Percentiles rank a stretch among this genome's conserved stretches.
phyloP scores from a whole-genome alignment of 768 basidiomycete genomes.

The Obba rivulosa region DNA sequence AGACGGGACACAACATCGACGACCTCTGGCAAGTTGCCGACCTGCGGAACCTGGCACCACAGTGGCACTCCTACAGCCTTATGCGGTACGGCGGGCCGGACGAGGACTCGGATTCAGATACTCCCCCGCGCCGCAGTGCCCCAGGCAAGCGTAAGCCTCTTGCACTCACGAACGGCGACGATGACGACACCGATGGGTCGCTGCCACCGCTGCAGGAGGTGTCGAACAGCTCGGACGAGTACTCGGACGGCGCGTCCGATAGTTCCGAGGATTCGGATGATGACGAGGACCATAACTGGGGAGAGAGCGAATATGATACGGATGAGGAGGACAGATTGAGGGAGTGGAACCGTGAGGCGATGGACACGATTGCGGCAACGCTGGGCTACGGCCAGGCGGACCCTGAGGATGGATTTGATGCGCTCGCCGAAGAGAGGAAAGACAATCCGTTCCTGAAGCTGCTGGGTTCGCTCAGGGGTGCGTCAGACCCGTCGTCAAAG shows the following conservation, averaged over 20 bases:
- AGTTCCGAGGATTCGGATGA: slow-evolving; percentile 32
- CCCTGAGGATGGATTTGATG: slow-evolving; percentile 27
- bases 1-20: slow-evolving; percentile 53
- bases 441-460: slow-evolving; percentile 77
- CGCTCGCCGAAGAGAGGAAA: slow-evolving; percentile 46
- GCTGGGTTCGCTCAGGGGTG: slow-evolving; percentile 70
- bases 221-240: slow-evolving; percentile 51
- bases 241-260: slow-evolving; percentile 39
- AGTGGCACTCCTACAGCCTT: slow-evolving; percentile 48
- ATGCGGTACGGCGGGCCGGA: slow-evolving; percentile 1
- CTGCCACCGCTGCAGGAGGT: slow-evolving; percentile 68
- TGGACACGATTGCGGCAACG: slow-evolving; percentile 57
- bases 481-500: slow-evolving; percentile 6
- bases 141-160: slow-evolving; percentile 28
- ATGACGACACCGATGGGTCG: slow-evolving; percentile 40
- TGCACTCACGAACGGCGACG: slow-evolving; percentile 46
- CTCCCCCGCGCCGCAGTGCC: too few relatives aligned
- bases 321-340: slow-evolving; percentile 66
- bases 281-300: slow-evolving; percentile 29
- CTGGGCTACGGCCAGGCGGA: slow-evolving; percentile 51
- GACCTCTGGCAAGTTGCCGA: slow-evolving; percentile 58
- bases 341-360: slow-evolving; percentile 61
- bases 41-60: slow-evolving; percentile 45
- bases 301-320: slow-evolving; percentile 50
- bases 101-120: slow-evolving; percentile 1